These are phyloP conservation scores for Scenedesmus sp. DNA, from an alignment of 163 green algal genomes.

Conservation along the genomic window DNA sequence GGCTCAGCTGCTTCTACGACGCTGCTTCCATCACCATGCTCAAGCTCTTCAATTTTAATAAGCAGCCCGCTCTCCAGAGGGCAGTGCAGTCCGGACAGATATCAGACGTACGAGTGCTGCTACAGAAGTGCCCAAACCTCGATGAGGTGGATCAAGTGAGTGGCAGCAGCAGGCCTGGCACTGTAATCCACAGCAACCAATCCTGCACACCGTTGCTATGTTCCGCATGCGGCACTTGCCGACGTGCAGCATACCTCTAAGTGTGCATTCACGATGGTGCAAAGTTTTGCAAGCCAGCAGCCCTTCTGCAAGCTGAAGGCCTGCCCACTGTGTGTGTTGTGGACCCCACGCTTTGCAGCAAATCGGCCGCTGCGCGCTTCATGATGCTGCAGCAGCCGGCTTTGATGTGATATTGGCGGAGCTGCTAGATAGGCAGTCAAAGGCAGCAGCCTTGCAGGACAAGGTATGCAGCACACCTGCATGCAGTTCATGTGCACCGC, in stretches of 20 bases:
- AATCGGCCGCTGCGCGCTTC: neutral
- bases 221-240: neutral
- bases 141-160: conserved; percentile 17
- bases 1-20: neutral
- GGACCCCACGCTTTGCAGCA: neutral
- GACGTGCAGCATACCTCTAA: neutral
- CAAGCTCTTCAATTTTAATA: conserved; percentile 25
- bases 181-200: neutral
- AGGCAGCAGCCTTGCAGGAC: conserved; percentile 9
- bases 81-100: conserved; percentile 26
- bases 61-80: neutral
- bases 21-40: neutral
- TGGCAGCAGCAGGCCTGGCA: neutral
- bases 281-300: neutral
- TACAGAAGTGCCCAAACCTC: neutral
- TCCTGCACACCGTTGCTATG: neutral
- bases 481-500: neutral
- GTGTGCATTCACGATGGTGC: no score
- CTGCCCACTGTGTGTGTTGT: neutral
- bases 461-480: neutral
- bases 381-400: conserved; percentile 15
- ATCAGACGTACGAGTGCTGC: conserved; percentile 20
- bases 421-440: conserved; percentile 28
- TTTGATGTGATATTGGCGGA: conserved; percentile 34
- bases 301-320: neutral